These are phyloP conservation scores for Rhododendron vialii DNA, from an alignment of 148 eudicot genomes.

Conservation along the genomic window DNA sequence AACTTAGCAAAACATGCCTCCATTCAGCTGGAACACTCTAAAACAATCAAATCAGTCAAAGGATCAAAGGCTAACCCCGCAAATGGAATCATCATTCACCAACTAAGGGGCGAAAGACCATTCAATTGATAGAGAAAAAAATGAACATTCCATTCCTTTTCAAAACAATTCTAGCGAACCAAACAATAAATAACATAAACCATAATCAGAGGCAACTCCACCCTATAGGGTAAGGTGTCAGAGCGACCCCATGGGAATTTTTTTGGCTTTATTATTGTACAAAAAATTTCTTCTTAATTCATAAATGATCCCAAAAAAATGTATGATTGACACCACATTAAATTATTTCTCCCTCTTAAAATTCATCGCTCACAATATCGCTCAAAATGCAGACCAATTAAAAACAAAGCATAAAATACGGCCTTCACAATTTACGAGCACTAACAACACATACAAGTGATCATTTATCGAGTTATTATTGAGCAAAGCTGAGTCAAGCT, in stretches of 20 bases:
- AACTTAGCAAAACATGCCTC: neutral
- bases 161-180: neutral
- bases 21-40: neutral
- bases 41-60: neutral
- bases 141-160: neutral
- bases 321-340: no score
- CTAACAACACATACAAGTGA: no score
- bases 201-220: neutral
- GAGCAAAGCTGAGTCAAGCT: no score
- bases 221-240: neutral
- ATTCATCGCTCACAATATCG: no score
- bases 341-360: no score
- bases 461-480: no score
- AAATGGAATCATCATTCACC: neutral
- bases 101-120: neutral
- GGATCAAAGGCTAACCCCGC: neutral
- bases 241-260: neutral
- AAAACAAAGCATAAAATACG: no score
- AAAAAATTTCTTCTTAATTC: neutral
- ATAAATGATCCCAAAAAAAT: no score
- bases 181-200: neutral
- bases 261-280: neutral
- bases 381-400: no score
- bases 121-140: neutral
- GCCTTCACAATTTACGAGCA: no score